Percentiles rank a stretch among this genome's conserved stretches.
Evolutionary conservation across 179 eudicot species (phyloP).

Genomic region (Drosera spatulata): DNA sequence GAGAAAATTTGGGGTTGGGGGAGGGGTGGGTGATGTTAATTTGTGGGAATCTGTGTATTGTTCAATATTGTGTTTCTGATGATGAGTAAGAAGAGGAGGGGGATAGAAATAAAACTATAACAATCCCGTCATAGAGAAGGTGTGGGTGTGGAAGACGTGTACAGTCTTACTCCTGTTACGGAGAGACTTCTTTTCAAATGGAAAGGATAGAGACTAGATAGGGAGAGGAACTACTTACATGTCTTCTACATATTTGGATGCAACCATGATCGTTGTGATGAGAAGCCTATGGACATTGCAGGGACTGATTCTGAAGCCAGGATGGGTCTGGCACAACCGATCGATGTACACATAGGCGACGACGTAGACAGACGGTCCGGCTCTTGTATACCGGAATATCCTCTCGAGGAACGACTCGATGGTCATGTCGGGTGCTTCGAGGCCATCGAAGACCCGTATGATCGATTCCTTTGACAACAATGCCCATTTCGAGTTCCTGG

Average conservation of each 20-base stretch:
- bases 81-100: not conserved
- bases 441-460: slow-evolving; percentile 50
- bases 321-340: slow-evolving; percentile 55
- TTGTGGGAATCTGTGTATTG: too few species aligned
- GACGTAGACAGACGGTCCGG: slow-evolving; percentile 76
- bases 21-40: too few species aligned
- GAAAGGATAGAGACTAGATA: too few species aligned
- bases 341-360: slow-evolving; percentile 92
- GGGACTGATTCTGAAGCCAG: slow-evolving; percentile 49
- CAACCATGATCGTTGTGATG: slow-evolving; percentile 88
- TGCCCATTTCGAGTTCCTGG: slow-evolving; percentile 26
- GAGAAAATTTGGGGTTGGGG: not conserved
- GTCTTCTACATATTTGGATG: slow-evolving; percentile 94
- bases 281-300: slow-evolving; percentile 85
- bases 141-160: too few species aligned
- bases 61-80: not conserved
- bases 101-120: too few species aligned
- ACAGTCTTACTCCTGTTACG: too few species aligned
- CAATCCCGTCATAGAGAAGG: too few species aligned
- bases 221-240: slow-evolving; percentile 43
- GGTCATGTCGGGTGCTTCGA: slow-evolving; percentile 78
- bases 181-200: too few species aligned
- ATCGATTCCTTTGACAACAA: slow-evolving; percentile 21
- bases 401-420: slow-evolving; percentile 75
- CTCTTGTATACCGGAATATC: slow-evolving; percentile 71